Conservation (phyloP, 768 basidiomycete species). For the Serpula lacrymans region DNA sequence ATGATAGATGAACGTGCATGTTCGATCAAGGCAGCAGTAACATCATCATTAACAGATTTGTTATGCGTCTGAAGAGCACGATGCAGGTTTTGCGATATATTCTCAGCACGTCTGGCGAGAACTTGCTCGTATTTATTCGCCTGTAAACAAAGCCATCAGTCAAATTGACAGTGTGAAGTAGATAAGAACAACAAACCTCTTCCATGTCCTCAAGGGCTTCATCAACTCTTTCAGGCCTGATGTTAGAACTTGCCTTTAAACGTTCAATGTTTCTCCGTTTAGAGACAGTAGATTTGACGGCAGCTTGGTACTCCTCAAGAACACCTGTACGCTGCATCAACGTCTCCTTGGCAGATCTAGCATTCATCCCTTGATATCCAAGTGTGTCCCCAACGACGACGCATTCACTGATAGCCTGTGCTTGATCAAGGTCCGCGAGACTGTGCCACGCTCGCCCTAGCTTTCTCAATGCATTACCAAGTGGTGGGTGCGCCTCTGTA, state of each 20-base stretch:
- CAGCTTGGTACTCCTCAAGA: conserved; percentile 90
- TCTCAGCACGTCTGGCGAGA: conserved; percentile 80
- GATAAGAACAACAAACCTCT: conserved; percentile 53
- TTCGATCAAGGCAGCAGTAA: conserved; percentile 86
- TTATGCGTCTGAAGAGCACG: conserved; percentile 83
- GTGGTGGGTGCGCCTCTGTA: conserved; percentile 81
- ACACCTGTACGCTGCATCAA: conserved; percentile 85
- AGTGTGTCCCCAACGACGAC: conserved; percentile 94
- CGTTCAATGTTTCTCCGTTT: conserved; percentile 91
- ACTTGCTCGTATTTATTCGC: conserved; percentile 88
- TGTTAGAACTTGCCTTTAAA: conserved; percentile 80
- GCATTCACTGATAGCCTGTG: conserved; percentile 91
- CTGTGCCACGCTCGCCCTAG: conserved; percentile 86
- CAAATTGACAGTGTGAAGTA: conserved; percentile 1
- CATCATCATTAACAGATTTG: conserved; percentile 84
- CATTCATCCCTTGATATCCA: conserved; percentile 95
- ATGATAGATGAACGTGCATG: conserved; percentile 89
- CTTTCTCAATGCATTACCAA: conserved; percentile 82
- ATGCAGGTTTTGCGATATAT: conserved; percentile 93
- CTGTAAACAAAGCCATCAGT: conserved; percentile 37
- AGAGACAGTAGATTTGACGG: conserved; percentile 89
- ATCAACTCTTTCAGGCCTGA: conserved; percentile 81
- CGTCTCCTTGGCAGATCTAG: conserved; percentile 95
- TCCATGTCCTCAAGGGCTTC: conserved; percentile 91
- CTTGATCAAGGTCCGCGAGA: conserved; percentile 83